phyloP scores from a whole-genome alignment of 257 asterid genomes.

The Misopates orontium region DNA sequence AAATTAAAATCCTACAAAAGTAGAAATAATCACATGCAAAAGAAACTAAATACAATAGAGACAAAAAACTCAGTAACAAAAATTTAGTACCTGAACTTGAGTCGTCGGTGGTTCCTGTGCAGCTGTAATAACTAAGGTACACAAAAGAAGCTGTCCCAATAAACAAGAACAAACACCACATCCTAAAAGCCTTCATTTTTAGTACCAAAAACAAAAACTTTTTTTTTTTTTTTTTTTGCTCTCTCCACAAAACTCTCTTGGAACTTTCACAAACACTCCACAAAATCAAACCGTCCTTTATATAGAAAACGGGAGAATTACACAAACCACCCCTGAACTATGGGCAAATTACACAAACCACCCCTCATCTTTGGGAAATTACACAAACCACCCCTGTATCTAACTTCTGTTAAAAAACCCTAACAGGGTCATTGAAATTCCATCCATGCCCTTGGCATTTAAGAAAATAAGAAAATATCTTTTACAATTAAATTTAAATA shows the following conservation, averaged over 20 bases:
- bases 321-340: too few species aligned
- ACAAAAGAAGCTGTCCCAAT: slow-evolving; percentile 35
- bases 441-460: too few species aligned
- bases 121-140: slow-evolving; percentile 28
- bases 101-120: slow-evolving; percentile 25
- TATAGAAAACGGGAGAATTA: too few species aligned
- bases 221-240: neutral
- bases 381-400: too few species aligned
- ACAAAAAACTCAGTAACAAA: neutral
- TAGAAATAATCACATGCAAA: neutral
- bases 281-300: neutral
- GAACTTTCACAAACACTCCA: neutral
- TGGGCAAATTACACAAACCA: too few species aligned
- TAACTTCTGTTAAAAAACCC: too few species aligned
- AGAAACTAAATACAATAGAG: neutral
- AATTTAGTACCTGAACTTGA: slow-evolving; percentile 33
- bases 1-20: neutral
- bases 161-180: slow-evolving; percentile 38
- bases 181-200: slow-evolving; percentile 38
- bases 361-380: too few species aligned
- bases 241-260: slow-evolving; percentile 20
- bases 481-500: too few species aligned
- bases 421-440: too few species aligned
- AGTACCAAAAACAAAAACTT: neutral
- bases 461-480: too few species aligned